Percentiles rank a stretch among this genome's conserved stretches.
Conservation (phyloP, 2,329 filamentous ascomycete species). For the Cytospora paraplurivora region DNA sequence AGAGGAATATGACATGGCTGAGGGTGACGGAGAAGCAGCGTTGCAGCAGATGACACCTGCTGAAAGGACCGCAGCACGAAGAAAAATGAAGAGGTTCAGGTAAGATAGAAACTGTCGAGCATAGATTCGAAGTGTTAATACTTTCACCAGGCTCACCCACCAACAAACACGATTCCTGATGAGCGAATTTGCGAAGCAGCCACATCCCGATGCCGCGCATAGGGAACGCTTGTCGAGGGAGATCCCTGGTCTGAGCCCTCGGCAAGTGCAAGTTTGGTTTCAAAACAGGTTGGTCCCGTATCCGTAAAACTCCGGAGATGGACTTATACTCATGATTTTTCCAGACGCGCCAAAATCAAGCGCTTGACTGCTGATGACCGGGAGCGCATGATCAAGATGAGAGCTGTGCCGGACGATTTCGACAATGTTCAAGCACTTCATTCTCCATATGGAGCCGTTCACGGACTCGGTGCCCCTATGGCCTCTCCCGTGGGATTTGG, state of each 20-base stretch:
- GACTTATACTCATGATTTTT: slow-evolving; percentile 28
- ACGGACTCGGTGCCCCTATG: slow-evolving; percentile 52
- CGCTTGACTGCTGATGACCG: slow-evolving; percentile 69
- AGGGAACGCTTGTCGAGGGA: slow-evolving; percentile 83
- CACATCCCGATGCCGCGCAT: slow-evolving; percentile 89
- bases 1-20: slow-evolving; percentile 61
- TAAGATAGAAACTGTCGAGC: slow-evolving; percentile 41
- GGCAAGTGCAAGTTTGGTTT: slow-evolving; percentile 98
- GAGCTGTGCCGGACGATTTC: slow-evolving; percentile 70
- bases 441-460: slow-evolving; percentile 65
- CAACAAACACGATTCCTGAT: slow-evolving; percentile 97
- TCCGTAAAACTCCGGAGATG: neutral
- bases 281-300: slow-evolving; percentile 76
- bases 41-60: slow-evolving; percentile 55
- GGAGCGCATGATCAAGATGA: slow-evolving; percentile 72
- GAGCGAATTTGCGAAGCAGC: slow-evolving; percentile 95
- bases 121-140: slow-evolving; percentile 38
- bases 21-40: slow-evolving; percentile 48
- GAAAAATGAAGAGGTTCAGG: slow-evolving; percentile 81
- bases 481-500: slow-evolving; percentile 53
- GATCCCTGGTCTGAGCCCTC: slow-evolving; percentile 86
- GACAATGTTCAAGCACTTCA: slow-evolving; percentile 71
- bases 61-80: slow-evolving; percentile 58
- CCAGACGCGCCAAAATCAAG: slow-evolving; percentile 71
- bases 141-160: slow-evolving; percentile 72